Evolutionary conservation across 192 early-diverging fungal species (phyloP).

Genomic region (Coemansia javaensis): DNA sequence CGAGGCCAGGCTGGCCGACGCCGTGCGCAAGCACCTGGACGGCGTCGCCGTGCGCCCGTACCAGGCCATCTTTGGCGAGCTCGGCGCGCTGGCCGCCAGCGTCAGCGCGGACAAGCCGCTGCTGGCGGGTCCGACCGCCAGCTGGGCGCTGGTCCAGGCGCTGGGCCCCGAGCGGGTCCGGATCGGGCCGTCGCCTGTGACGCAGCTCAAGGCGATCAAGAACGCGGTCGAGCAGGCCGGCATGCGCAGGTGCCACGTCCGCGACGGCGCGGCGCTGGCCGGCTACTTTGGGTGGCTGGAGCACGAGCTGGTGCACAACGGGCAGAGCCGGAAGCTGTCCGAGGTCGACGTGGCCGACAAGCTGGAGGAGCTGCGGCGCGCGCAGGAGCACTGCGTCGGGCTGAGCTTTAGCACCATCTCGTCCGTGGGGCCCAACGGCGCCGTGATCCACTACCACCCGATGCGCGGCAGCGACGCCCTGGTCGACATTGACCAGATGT

Average conservation of each 20-base stretch:
- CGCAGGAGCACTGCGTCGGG: conserved; percentile 79
- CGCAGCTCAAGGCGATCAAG: conserved; percentile 87
- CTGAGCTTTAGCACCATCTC: conserved; percentile 97
- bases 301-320: conserved; percentile 69
- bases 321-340: conserved; percentile 56
- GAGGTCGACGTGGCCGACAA: conserved; percentile 85
- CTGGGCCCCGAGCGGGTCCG: conserved; percentile 58
- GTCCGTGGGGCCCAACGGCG: conserved; percentile 90
- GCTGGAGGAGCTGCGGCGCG: conserved; percentile 72
- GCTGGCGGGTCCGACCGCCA: conserved; percentile 62
- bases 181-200: conserved; percentile 65
- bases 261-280: conserved; percentile 85
- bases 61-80: conserved; percentile 69
- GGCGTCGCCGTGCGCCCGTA: conserved; percentile 69
- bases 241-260: conserved; percentile 84
- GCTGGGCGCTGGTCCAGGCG: conserved; percentile 70
- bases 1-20: conserved; percentile 60
- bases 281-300: conserved; percentile 94
- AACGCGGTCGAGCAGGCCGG: conserved; percentile 86
- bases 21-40: conserved; percentile 60
- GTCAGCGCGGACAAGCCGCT: conserved; percentile 31
- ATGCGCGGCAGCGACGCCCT: conserved; percentile 70
- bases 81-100: conserved; percentile 40
- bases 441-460: conserved; percentile 97
- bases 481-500: conserved; percentile 72